Conservation (phyloP, 83 land plant genomes). For the Diphasiastrum complanatum region DNA sequence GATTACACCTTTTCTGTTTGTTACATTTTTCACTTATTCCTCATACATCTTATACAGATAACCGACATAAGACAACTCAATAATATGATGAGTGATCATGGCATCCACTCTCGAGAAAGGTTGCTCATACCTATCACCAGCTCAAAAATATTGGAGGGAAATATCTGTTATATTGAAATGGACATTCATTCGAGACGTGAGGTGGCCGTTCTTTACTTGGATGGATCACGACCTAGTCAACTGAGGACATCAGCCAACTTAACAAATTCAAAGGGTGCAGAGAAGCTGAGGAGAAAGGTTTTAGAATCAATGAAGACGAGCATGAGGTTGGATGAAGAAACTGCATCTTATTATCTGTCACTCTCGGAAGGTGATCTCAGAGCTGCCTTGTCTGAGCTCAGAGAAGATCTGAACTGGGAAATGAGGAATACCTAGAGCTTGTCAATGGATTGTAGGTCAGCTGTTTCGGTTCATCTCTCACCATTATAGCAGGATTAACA, state of each 20-base stretch:
- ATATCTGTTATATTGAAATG: slow-evolving; percentile 23
- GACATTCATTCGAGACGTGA: slow-evolving; percentile 25
- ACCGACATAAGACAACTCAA: slow-evolving; percentile 24
- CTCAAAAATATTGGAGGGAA: slow-evolving; percentile 14
- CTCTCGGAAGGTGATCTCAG: slow-evolving; percentile 58
- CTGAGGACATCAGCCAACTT: slow-evolving; percentile 6
- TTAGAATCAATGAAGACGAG: slow-evolving; percentile 68
- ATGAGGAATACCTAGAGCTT: too few species aligned
- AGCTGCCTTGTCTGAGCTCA: slow-evolving; percentile 20
- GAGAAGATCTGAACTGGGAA: slow-evolving; percentile 27
- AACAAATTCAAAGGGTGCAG: slow-evolving; percentile 13
- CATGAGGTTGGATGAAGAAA: slow-evolving; percentile 76
- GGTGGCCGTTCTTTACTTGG: slow-evolving; percentile 25
- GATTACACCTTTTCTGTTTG: too few species aligned
- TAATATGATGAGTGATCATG: slow-evolving; percentile 28
- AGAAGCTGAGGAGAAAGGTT: slow-evolving; percentile 35
- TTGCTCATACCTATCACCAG: slow-evolving; percentile 24
- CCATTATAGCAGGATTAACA: too few species aligned
- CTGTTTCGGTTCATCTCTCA: too few species aligned
- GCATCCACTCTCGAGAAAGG: slow-evolving; percentile 22
- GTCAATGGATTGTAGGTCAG: too few species aligned
- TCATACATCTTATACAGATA: slow-evolving; percentile 21
- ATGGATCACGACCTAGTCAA: slow-evolving; percentile 2
- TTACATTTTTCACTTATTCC: too few species aligned
- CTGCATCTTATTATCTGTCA: slow-evolving; percentile 74